Evolutionary conservation across 78 protist genomes (phyloP).

Genomic region (Dictyostelium brefeldianum): DNA sequence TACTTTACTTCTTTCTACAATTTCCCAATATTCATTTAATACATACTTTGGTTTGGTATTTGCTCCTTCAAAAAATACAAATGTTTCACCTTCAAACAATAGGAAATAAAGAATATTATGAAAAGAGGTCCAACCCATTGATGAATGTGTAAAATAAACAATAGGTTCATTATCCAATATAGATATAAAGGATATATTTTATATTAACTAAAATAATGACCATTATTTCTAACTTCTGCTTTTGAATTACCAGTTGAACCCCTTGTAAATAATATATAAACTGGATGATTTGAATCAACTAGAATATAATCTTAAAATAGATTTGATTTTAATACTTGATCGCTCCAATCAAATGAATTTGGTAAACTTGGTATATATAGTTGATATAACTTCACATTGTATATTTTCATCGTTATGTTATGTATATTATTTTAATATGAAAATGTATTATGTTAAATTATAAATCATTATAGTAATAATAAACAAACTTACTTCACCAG

Average conservation of each 20-base stretch:
- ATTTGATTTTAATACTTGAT: not conserved
- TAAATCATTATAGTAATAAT: not conserved
- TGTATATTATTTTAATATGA: too few species aligned
- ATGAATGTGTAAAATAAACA: conserved; percentile 68
- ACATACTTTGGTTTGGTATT: conserved; percentile 49
- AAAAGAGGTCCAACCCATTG: conserved; percentile 82
- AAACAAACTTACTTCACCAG: too few species aligned
- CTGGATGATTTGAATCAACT: conserved; percentile 10
- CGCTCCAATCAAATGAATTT: conserved; percentile 1
- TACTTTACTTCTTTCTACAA: conserved; percentile 45
- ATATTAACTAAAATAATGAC: conserved; percentile 49
- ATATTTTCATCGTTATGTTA: too few species aligned
- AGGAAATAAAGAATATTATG: not conserved
- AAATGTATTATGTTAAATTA: not conserved
- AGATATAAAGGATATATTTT: conserved; percentile 48
- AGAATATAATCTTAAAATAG: not conserved
- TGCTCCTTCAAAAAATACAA: conserved; percentile 72
- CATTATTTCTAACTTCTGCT: conserved; percentile 54
- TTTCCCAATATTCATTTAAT: conserved; percentile 55
- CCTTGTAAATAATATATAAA: conserved; percentile 7
- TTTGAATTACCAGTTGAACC: conserved; percentile 55
- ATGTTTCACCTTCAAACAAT: conserved; percentile 42
- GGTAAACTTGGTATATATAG: not conserved
- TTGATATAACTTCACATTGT: not conserved
- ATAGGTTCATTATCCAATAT: not conserved